Percentiles rank a stretch among this genome's conserved stretches.
These are phyloP conservation scores for Eragrostis curvula DNA, from an alignment of 176 grass and related monocot genomes.

Conservation along the genomic window DNA sequence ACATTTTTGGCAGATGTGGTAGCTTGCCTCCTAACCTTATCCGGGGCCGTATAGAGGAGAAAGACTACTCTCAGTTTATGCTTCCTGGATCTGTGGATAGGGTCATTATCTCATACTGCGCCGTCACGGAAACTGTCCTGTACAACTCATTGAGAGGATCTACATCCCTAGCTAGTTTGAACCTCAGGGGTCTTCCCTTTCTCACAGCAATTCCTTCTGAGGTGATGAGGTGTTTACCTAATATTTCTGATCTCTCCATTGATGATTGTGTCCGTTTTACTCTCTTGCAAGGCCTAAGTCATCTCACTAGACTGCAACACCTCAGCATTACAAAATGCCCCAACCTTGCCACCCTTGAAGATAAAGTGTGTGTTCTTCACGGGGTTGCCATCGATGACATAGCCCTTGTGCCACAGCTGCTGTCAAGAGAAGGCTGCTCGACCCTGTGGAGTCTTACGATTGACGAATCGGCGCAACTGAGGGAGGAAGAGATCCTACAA, in stretches of 20 bases:
- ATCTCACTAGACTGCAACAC: constrained; percentile 3
- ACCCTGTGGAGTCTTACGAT: neutral
- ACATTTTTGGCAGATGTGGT: constrained; percentile 11
- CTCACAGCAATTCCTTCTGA: neutral
- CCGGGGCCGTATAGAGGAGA: neutral
- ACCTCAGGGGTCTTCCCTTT: constrained; percentile 20
- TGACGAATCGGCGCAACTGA: neutral
- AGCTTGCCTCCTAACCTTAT: neutral
- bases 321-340: neutral
- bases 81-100: constrained; percentile 12
- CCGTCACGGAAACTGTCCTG: constrained; percentile 1
- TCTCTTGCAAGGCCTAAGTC: neutral
- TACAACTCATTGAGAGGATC: constrained; percentile 7
- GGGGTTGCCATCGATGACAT: neutral
- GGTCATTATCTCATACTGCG: constrained; percentile 12
- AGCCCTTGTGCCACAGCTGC: neutral
- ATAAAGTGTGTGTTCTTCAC: neutral
- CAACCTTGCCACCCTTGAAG: neutral
- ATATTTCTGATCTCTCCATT: constrained; percentile 7
- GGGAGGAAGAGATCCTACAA: neutral
- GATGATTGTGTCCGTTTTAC: constrained; percentile 2
- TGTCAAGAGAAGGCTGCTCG: neutral
- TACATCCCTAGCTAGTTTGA: constrained; percentile 18
- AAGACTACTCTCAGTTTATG: neutral
- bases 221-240: neutral